Percentiles rank a stretch among this genome's conserved stretches.
phyloP scores from a whole-genome alignment of 1,284 basidiomycete genomes.

The Mycena citricolor region DNA sequence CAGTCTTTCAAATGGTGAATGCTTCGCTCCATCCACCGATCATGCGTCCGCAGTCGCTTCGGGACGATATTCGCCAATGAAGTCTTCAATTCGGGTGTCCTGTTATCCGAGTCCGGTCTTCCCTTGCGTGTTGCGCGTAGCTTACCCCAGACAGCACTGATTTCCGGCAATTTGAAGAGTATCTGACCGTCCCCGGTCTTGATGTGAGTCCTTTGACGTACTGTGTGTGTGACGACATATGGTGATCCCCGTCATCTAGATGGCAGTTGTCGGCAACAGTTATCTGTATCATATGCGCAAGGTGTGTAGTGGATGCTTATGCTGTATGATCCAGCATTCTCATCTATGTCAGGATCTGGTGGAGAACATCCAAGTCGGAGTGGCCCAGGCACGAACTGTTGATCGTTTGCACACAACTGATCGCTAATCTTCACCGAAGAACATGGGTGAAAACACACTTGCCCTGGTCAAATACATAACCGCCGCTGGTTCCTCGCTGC shows the following conservation, averaged over 20 bases:
- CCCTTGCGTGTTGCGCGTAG: constrained; percentile 1
- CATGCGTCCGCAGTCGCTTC: constrained; percentile 63
- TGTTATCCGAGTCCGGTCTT: constrained; percentile 79
- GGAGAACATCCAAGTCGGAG: constrained; percentile 79
- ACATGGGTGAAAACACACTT: constrained; percentile 91
- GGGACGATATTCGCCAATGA: constrained; percentile 94
- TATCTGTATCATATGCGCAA: constrained; percentile 93
- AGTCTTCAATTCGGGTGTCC: constrained; percentile 89
- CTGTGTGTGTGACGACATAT: too few relatives aligned
- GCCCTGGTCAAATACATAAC: constrained; percentile 84
- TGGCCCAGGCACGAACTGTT: constrained; percentile 52
- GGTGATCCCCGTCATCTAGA: constrained; percentile 44
- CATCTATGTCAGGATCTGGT: constrained; percentile 61
- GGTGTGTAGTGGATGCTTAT: constrained; percentile 29
- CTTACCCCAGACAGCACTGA: constrained; percentile 63
- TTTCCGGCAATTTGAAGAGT: constrained; percentile 92
- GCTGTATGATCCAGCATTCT: constrained; percentile 8
- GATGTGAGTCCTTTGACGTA: constrained; percentile 53
- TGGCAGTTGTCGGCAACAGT: constrained; percentile 91
- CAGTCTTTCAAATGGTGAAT: constrained; percentile 11
- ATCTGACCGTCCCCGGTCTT: constrained; percentile 83
- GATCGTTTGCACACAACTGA: too few relatives aligned
- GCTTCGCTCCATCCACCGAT: not conserved
- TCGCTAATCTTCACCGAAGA: constrained; percentile 45
- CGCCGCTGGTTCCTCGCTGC: constrained; percentile 62